A percentile compares a stretch with the other conserved stretches of the same genome.
Evolutionary conservation across 768 basidiomycete species (phyloP).

Genomic region (Boletus reticulatus): DNA sequence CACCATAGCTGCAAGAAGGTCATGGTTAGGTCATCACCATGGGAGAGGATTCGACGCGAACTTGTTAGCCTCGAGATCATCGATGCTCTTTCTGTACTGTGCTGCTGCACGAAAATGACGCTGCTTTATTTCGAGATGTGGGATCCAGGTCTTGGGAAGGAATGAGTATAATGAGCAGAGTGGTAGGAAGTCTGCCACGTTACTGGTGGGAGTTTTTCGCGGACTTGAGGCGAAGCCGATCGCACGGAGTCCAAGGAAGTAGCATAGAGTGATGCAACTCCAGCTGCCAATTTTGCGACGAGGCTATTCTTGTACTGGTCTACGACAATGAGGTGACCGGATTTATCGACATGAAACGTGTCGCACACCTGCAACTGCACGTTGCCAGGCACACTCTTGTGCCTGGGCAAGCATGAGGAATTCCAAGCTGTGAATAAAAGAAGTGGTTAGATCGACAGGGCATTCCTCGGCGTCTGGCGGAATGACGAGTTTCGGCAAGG

Average conservation of each 20-base stretch:
- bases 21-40: slow-evolving; percentile 5
- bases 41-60: slow-evolving; percentile 28
- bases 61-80: slow-evolving; percentile 80
- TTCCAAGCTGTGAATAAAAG: slow-evolving; percentile 63
- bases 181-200: slow-evolving; percentile 12
- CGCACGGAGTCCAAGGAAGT: slow-evolving; percentile 44
- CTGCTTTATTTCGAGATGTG: slow-evolving; percentile 79
- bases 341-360: not conserved
- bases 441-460: slow-evolving; percentile 63
- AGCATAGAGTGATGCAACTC: slow-evolving; percentile 68
- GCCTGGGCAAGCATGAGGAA: slow-evolving; percentile 89
- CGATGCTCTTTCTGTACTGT: slow-evolving; percentile 84
- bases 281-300: slow-evolving; percentile 78
- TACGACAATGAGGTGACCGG: slow-evolving; percentile 16
- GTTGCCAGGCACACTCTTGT: slow-evolving; percentile 96
- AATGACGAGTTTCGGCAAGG: slow-evolving; percentile 49
- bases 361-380: slow-evolving; percentile 72
- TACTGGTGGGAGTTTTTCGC: slow-evolving; percentile 55
- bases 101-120: slow-evolving; percentile 88
- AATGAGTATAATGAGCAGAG: slow-evolving; percentile 9
- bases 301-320: slow-evolving; percentile 78
- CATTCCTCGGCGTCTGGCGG: slow-evolving; percentile 49
- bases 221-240: slow-evolving; percentile 43
- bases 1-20: slow-evolving; percentile 67
- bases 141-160: slow-evolving; percentile 57